These are phyloP conservation scores for Penicillium arizonense DNA, from an alignment of 495 filamentous ascomycete species.

Conservation along the genomic window DNA sequence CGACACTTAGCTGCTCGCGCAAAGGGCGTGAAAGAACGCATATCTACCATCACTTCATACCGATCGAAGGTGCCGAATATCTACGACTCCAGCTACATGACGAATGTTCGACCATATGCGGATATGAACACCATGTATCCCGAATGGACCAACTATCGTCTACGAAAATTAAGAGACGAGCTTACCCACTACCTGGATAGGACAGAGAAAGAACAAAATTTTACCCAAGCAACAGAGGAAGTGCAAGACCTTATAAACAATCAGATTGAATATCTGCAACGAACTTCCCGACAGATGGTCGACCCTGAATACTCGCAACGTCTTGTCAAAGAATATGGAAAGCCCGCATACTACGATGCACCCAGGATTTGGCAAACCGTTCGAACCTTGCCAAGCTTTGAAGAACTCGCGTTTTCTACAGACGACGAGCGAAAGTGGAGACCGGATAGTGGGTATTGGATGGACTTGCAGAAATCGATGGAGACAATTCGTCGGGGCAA, in stretches of 20 bases:
- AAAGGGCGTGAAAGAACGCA: slow-evolving; percentile 27
- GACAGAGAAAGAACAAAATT: not conserved
- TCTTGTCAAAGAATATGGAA: slow-evolving; percentile 9
- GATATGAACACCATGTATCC: slow-evolving; percentile 22
- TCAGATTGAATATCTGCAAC: slow-evolving; percentile 17
- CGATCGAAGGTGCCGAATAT: slow-evolving; percentile 21
- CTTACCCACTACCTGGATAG: slow-evolving; percentile 9
- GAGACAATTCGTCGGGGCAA: slow-evolving; percentile 10
- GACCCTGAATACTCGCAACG: slow-evolving; percentile 2
- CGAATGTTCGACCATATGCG: slow-evolving; percentile 31
- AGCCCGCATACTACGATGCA: slow-evolving; percentile 15
- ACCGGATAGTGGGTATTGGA: slow-evolving; percentile 13
- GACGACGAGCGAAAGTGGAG: slow-evolving; percentile 11
- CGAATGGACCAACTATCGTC: slow-evolving; percentile 29
- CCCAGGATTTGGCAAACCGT: slow-evolving; percentile 13
- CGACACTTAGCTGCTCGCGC: slow-evolving; percentile 31
- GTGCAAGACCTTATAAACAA: slow-evolving; percentile 9
- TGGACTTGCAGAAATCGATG: slow-evolving; percentile 14
- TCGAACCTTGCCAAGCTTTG: slow-evolving; percentile 12
- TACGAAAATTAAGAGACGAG: slow-evolving; percentile 16
- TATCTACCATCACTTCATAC: slow-evolving; percentile 33
- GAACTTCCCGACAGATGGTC: slow-evolving; percentile 19
- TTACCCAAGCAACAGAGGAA: not conserved
- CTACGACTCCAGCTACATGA: slow-evolving; percentile 30
- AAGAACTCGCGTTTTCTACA: slow-evolving; percentile 6